Evolutionary conservation across 768 basidiomycete genomes (phyloP), one percentile per base, ranked within the genome.

Genomic region (Lactarius psammicola): DNA sequence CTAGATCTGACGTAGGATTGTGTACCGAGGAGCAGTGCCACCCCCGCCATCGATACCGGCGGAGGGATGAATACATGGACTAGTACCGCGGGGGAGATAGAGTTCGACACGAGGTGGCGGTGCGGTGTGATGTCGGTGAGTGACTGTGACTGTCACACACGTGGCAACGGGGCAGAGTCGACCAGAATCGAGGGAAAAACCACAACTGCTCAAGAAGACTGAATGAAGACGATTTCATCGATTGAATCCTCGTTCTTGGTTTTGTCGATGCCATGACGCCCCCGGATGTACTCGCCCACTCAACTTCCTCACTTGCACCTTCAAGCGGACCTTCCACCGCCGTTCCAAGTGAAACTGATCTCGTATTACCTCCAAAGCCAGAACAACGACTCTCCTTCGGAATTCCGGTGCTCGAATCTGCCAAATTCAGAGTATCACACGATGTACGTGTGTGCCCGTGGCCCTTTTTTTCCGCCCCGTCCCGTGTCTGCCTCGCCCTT

Each of bases 341-440:
- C 8, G 69, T 26, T 55, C 65, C 36, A 20, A 63, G 26, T 46
- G 36, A 3, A 56, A 30, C 31, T 23, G 42, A 44, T 20, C 42
- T 44, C 7, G 20, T 9, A 44, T 26, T 20, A 28, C 49, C 26
- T 44, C 63, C 64, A 44, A 74, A 71, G 63, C 26, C 63, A 18
- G 70, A 70, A 59, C 68, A 69, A 18, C 68, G 73, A 44, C 49
- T 67, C 9, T 73, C 73, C 51, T 65, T 77, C 67, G 72, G 73
- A 40, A 40, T 40, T 18, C 40, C 40, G 69, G 71, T 76, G 70
- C 73, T 77, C 61, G 73, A 74, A 49, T 67, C 73, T 62, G 70
- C 76, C 61, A 74, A 75, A 72, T 74, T 77, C 71, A 72, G 76
- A 69, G 62, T 76, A 44, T 73, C 76, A 60, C 72, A 75, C 68